phyloP scores from a whole-genome alignment of 73 alveolate genomes.

The Paramecium octaurelia region DNA sequence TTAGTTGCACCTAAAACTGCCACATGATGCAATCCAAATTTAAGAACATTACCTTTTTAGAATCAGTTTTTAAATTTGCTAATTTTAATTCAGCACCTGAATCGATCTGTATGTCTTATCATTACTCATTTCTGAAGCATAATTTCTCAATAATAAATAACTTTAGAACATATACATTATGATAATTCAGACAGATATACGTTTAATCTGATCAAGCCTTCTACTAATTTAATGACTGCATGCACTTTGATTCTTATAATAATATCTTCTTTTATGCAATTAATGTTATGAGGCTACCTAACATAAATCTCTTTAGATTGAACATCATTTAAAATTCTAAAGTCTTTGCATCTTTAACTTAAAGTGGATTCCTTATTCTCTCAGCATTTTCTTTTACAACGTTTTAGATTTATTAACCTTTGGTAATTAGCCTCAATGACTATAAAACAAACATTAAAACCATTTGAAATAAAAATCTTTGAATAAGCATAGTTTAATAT shows the following conservation, averaged over 20 bases:
- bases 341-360: constrained; percentile 84
- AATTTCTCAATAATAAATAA: constrained; percentile 78
- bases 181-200: background rate
- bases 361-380: constrained; percentile 63
- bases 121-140: constrained; percentile 83
- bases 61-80: constrained; percentile 73
- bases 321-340: constrained; percentile 93
- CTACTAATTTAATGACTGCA: constrained; percentile 84
- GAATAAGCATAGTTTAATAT: too few species aligned
- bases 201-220: background rate
- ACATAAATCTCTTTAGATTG: constrained; percentile 94
- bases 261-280: constrained; percentile 96
- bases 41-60: constrained; percentile 83
- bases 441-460: background rate
- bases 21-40: constrained; percentile 92
- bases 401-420: constrained; percentile 38
- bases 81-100: constrained; percentile 85
- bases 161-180: constrained; percentile 61
- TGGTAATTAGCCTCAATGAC: too few species aligned
- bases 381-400: constrained; percentile 24
- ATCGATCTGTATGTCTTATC: constrained; percentile 74
- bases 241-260: constrained; percentile 94
- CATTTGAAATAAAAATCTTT: background rate
- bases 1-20: constrained; percentile 67
- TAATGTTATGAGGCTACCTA: constrained; percentile 96